Base-by-base conservation (phyloP, 2,329 filamentous ascomycete species). In the Calonectria naviculata region DNA sequence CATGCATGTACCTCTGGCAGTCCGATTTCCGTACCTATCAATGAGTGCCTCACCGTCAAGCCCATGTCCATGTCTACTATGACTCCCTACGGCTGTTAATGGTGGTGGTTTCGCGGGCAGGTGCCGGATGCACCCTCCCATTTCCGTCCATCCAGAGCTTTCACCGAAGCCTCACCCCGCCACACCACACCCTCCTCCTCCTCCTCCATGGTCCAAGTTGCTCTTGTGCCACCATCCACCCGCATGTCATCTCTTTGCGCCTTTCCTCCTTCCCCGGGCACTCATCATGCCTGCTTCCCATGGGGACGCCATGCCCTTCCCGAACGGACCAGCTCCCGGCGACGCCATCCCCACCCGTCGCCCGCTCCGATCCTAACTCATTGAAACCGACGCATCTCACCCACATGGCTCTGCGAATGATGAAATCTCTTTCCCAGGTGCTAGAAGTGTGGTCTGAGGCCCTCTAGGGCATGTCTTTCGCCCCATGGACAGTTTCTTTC, bases 151-250 rank as follows among this genome's bases (percentile, higher is more conserved):
- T 47, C 61, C 31, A 19, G 21, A 34, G 21, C 44, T 28, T 38
- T 65, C 67, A 54, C 61, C 61, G 61, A 69, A 60, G 61, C 66
- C 66, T 64, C 66, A 46, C 66, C 26, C 64, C 41, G 36, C 64
- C 49, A 36, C 64, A 52, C 31, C n/a, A n/a, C n/a, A n/a, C n/a
- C n/a, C n/a, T n/a, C 26, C 44, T 60, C 54, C 52, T 17, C 24
- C 41, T 4, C 63, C n/a, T 21, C 66, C 46, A 34, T 46, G 13
- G 21, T 21, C 56, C 36, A 21, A 56, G 21, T 21, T 36, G 38
- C 26, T 26, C 24, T 26, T n/a, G 46, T 47, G 38, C 38, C 46
- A 29, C 26, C 42, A 47, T 38, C 60, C 21, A 36, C 42, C 31
- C 31, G 31, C 52, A 56, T 56, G 31, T 56, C 52, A 38, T 56